A percentile compares a stretch with the other conserved stretches of the same genome.
phyloP scores from a whole-genome alignment of 1,284 basidiomycete genomes.

The Trametes pubescens region DNA sequence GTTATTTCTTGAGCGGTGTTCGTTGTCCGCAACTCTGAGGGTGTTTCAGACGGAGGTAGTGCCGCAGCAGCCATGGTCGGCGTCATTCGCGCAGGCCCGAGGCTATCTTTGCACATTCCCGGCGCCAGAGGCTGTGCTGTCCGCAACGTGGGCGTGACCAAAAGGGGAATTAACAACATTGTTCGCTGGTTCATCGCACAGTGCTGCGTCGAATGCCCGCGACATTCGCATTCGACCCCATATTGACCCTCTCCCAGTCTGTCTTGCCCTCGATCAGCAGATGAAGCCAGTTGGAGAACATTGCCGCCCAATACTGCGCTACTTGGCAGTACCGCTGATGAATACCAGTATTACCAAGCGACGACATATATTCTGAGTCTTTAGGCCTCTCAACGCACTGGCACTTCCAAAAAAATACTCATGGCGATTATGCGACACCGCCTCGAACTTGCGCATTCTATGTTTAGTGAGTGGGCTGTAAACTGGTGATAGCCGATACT shows the following conservation, averaged over 20 bases:
- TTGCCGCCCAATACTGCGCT: no score
- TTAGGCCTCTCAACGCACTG: no score
- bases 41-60: not conserved
- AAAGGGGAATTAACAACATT: not conserved
- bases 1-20: not conserved
- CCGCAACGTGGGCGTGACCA: not conserved
- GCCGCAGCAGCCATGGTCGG: not conserved
- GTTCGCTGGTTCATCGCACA: not conserved
- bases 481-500: no score
- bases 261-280: no score
- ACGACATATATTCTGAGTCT: no score
- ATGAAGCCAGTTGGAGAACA: no score
- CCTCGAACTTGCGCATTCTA: no score
- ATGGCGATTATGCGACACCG: no score
- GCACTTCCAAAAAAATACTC: no score
- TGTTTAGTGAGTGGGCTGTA: no score
- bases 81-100: not conserved
- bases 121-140: not conserved
- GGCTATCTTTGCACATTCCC: not conserved
- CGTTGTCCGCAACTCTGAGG: conserved; percentile 1
- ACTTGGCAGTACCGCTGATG: no score
- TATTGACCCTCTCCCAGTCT: not conserved
- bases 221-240: not conserved
- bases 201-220: not conserved
- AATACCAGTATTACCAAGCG: no score